Conservation (phyloP, 371 early-diverging fungal genomes). For the Mucor lusitanicus region DNA sequence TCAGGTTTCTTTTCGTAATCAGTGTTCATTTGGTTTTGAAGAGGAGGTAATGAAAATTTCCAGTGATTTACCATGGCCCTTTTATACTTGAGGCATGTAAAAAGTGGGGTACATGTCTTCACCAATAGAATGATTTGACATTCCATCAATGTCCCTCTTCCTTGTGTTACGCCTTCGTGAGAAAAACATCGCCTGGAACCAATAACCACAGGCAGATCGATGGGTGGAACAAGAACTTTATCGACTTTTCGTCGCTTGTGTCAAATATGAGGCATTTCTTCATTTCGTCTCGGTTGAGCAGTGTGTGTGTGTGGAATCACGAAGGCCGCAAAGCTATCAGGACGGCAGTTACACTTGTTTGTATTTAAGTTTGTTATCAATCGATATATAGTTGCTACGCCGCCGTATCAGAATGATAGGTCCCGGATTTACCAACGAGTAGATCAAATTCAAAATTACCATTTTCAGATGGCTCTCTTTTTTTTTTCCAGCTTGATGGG, state of each 20-base stretch:
- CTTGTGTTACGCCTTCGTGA: background rate
- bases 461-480: background rate
- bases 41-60: background rate
- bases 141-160: background rate
- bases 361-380: background rate
- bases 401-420: background rate
- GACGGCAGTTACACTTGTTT: background rate
- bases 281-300: background rate
- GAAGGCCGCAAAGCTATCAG: too few relatives aligned
- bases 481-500: background rate
- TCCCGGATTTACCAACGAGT: background rate
- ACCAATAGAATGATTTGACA: background rate
- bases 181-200: background rate
- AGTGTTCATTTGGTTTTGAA: background rate
- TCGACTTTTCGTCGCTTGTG: background rate
- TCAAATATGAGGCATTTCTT: background rate
- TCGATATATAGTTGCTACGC: background rate
- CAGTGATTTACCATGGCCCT: background rate
- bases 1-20: background rate
- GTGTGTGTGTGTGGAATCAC: too few relatives aligned
- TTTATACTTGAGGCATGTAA: background rate
- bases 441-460: constrained; percentile 1
- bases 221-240: background rate
- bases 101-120: background rate
- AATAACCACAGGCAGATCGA: background rate